Evolutionary conservation across 805 yeast species (phyloP).

Genomic region (Debaryomyces castellii): DNA sequence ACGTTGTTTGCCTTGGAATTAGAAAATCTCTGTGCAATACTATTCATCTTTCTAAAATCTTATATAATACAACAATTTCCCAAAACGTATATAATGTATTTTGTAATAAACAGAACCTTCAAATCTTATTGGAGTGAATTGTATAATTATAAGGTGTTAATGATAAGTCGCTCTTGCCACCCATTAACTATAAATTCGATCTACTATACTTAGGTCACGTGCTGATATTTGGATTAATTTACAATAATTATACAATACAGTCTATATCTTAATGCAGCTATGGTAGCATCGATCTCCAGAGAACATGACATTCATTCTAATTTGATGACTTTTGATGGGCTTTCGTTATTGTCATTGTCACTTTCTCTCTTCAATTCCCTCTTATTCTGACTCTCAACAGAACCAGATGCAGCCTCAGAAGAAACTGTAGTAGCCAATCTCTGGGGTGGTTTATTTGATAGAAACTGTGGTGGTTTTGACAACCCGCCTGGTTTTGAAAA

Average conservation of each 20-base stretch:
- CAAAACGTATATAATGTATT: neutral
- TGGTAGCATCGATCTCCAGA: too few species aligned
- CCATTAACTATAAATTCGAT: neutral
- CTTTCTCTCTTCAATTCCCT: slow-evolving; percentile 8
- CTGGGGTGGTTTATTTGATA: slow-evolving; percentile 29
- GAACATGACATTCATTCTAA: too few species aligned
- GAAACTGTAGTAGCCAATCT: neutral
- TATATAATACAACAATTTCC: neutral
- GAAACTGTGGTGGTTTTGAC: slow-evolving; percentile 37
- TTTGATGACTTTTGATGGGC: slow-evolving; percentile 5
- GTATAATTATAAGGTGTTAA: neutral
- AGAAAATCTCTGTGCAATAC: slow-evolving; percentile 38
- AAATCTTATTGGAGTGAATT: neutral
- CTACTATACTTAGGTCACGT: neutral
- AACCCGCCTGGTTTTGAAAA: slow-evolving; percentile 32
- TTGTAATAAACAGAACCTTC: neutral
- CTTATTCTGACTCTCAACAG: neutral
- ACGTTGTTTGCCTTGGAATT: slow-evolving; percentile 27
- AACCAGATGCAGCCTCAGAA: neutral
- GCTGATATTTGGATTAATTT: neutral
- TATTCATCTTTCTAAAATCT: slow-evolving; percentile 27
- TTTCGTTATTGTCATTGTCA: slow-evolving; percentile 2
- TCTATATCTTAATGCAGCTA: neutral
- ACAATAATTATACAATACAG: slow-evolving; percentile 1
- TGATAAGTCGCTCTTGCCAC: neutral